Base-by-base conservation (phyloP, 176 grass and related monocot species). In the Areca catechu region DNA sequence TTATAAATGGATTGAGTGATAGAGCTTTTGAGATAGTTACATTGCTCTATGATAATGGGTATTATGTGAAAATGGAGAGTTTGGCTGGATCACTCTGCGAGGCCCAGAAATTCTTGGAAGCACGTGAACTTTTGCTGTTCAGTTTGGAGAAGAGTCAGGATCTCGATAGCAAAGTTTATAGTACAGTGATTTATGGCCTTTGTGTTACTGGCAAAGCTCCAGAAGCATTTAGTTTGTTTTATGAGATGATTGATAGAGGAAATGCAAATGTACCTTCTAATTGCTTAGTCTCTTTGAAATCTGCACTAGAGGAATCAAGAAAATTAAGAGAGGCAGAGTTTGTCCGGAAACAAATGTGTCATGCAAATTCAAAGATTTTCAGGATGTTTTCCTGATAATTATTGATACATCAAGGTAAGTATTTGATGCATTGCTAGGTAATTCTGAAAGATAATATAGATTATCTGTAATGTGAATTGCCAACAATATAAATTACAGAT, bases 61-160 rank as follows among this genome's bases (percentile, higher is more conserved):
- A 86, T 64, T 81, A 66, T 79, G 76, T 90, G 54, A 90, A 82
- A 76, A 86, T 90, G 83, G 91, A 86, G 63, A 84, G 82, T 15
- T 5, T 90, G 74, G 70, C 81, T 15, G 5, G 49, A 28, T 56
- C 15, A 53, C 65, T 95, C 34, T 90, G 86, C 6, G 12, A 82
- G 66, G 60, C 55, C 22, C 65, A 70, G 24, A 90, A 95, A 79
- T 80, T 90, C 34, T 68, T 70, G 51, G 83, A 90, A 69, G 91
- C 91, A 50, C 73, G 62, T 4, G 71, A 90, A 16, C 56, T 90
- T 48, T 71, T 82, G 63, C 53, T 82, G 68, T 83, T 90, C 82
- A 83, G 91, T 65, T 71, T 87, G 58, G 53, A 84, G 12, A 79
- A 68, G 20, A 28, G 1, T 28, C 77, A 86, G 24, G 80, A 78